phyloP scores from a whole-genome alignment of 345 rosid species.

The Angophora floribunda region DNA sequence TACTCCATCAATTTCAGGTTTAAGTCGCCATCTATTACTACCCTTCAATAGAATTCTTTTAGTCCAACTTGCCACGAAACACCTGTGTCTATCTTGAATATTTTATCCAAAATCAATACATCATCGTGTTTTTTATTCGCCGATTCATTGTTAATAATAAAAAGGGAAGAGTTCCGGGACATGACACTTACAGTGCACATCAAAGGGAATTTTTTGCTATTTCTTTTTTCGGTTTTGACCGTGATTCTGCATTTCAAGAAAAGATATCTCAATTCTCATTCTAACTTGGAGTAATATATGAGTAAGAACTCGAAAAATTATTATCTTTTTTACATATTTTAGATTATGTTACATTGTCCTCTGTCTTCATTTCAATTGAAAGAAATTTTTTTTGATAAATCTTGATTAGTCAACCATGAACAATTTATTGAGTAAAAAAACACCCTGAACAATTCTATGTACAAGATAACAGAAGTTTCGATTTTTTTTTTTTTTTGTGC shows the following conservation, averaged over 20 bases:
- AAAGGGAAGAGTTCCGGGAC: neutral
- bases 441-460: neutral
- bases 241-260: neutral
- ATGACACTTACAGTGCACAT: neutral
- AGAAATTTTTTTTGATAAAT: neutral
- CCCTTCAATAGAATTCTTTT: neutral
- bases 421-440: no score
- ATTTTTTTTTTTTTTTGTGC: neutral
- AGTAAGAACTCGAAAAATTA: neutral
- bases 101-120: neutral
- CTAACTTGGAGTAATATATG: neutral
- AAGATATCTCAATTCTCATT: neutral
- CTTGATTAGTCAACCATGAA: neutral
- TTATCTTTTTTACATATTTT: no score
- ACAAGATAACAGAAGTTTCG: no score
- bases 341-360: neutral
- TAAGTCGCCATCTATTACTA: neutral
- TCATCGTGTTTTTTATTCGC: neutral
- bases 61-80: neutral
- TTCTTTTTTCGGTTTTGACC: neutral
- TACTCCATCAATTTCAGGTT: constrained; percentile 1
- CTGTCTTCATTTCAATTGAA: neutral
- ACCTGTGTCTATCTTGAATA: neutral
- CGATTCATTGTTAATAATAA: neutral
- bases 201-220: neutral